Conservation (phyloP, 352 stramenopile genomes). For the Plasmopara muralis region DNA sequence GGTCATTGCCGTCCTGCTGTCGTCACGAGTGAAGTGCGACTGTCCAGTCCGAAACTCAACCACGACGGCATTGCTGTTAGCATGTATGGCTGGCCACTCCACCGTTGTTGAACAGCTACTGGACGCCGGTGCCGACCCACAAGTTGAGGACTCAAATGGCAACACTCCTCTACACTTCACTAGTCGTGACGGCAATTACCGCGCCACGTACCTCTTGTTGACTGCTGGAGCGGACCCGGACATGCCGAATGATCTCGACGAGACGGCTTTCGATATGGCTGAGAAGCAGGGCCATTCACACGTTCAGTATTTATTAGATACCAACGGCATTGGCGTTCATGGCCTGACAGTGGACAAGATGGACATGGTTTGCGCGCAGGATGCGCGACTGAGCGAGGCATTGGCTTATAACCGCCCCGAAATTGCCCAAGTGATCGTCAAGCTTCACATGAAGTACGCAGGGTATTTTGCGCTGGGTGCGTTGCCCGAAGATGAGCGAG, state of each 20-base stretch:
- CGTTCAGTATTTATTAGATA: slow-evolving; percentile 74
- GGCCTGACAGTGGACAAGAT: slow-evolving; percentile 50
- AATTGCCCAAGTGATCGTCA: slow-evolving; percentile 66
- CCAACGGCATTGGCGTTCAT: slow-evolving; percentile 55
- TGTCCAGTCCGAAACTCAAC: slow-evolving; percentile 30
- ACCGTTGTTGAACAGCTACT: slow-evolving; percentile 67
- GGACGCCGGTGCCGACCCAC: slow-evolving; percentile 62
- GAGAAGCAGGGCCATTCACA: slow-evolving; percentile 57
- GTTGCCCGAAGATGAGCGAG: slow-evolving; percentile 45
- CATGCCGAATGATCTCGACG: slow-evolving; percentile 73
- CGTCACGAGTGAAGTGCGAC: slow-evolving; percentile 43
- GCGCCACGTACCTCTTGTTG: slow-evolving; percentile 67
- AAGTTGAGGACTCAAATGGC: slow-evolving; percentile 67
- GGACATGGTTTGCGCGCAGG: slow-evolving; percentile 55
- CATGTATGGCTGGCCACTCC: slow-evolving; percentile 43
- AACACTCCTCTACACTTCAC: slow-evolving; percentile 81
- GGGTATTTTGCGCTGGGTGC: slow-evolving; percentile 51
- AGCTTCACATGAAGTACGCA: slow-evolving; percentile 75
- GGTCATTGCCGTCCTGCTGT: slow-evolving; percentile 41
- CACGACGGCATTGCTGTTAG: slow-evolving; percentile 70
- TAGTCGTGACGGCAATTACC: slow-evolving; percentile 68
- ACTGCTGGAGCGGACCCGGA: slow-evolving; percentile 78
- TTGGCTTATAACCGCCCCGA: slow-evolving; percentile 59
- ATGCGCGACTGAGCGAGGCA: slow-evolving; percentile 52
- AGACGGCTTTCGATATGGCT: slow-evolving; percentile 78